phyloP scores from a whole-genome alignment of 2,329 filamentous ascomycete genomes.

The Arthrobotrys conoides region DNA sequence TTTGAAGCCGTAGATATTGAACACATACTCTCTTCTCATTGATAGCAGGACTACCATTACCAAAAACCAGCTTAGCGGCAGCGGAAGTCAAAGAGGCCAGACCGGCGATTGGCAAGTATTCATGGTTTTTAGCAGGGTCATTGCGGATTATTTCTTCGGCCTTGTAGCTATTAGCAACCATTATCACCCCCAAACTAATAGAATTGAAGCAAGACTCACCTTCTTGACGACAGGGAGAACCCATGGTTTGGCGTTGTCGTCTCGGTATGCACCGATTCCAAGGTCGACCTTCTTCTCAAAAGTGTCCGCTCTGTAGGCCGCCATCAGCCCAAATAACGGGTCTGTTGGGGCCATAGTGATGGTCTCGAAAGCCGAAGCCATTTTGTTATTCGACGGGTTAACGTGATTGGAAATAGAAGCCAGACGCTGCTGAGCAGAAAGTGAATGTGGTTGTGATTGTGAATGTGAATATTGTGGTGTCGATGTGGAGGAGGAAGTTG shows the following conservation, averaged over 20 bases:
- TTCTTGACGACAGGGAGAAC: slow-evolving; percentile 86
- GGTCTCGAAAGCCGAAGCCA: slow-evolving; percentile 69
- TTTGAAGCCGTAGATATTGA: neutral
- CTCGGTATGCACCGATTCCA: slow-evolving; percentile 97
- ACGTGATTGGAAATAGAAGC: slow-evolving; percentile 50
- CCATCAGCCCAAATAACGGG: slow-evolving; percentile 94
- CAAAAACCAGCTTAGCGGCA: slow-evolving; percentile 91
- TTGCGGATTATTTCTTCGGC: slow-evolving; percentile 73
- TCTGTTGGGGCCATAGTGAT: slow-evolving; percentile 95
- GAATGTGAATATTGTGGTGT: neutral
- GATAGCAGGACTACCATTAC: slow-evolving; percentile 81
- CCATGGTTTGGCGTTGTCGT: slow-evolving; percentile 97
- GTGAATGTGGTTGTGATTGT: slow-evolving; percentile 20
- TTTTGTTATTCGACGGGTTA: slow-evolving; percentile 30
- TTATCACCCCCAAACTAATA: slow-evolving; percentile 62
- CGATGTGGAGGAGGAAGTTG: slow-evolving; percentile 25
- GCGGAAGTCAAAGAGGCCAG: slow-evolving; percentile 93
- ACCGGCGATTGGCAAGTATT: slow-evolving; percentile 98
- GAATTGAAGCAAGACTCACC: slow-evolving; percentile 18
- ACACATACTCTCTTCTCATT: slow-evolving; percentile 70
- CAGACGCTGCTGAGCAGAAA: slow-evolving; percentile 49
- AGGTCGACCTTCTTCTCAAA: slow-evolving; percentile 98
- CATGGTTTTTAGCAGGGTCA: slow-evolving; percentile 83
- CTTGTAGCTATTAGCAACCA: slow-evolving; percentile 70
- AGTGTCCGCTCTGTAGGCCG: slow-evolving; percentile 97